Evolutionary conservation across 2,329 filamentous ascomycete genomes (phyloP).

Genomic region (Xylaria sp.): DNA sequence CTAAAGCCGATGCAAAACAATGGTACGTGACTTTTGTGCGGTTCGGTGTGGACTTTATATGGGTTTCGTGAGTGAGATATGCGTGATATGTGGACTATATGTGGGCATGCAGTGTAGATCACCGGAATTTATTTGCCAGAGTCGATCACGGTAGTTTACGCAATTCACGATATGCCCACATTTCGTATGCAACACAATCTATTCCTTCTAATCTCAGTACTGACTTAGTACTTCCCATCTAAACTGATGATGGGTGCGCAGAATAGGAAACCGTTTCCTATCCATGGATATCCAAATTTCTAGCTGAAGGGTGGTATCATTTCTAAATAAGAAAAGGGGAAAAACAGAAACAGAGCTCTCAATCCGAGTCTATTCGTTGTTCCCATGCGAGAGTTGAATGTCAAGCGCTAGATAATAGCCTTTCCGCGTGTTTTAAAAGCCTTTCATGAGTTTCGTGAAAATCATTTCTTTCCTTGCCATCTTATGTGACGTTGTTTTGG

Average conservation of each 20-base stretch:
- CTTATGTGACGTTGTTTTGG: background rate
- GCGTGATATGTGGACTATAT: slow-evolving; percentile 29
- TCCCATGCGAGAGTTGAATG: background rate
- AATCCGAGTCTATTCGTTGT: background rate
- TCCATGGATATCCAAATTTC: slow-evolving; percentile 22
- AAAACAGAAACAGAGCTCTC: background rate
- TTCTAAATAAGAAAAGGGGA: slow-evolving; percentile 13
- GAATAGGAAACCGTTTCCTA: background rate
- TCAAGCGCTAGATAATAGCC: slow-evolving; percentile 1
- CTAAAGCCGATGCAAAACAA: background rate
- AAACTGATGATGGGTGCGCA: background rate
- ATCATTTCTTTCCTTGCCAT: background rate
- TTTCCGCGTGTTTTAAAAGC: slow-evolving; percentile 16
- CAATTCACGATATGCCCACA: background rate
- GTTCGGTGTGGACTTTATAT: slow-evolving; percentile 25
- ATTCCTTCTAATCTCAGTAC: slow-evolving; percentile 20
- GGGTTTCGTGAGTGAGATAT: slow-evolving; percentile 10
- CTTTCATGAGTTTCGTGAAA: slow-evolving; percentile 22
- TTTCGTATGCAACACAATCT: background rate
- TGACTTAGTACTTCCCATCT: slow-evolving; percentile 6
- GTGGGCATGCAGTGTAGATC: slow-evolving; percentile 21
- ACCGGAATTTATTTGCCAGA: background rate
- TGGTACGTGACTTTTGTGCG: background rate
- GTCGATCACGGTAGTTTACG: background rate
- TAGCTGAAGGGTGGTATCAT: slow-evolving; percentile 26